Evolutionary conservation across 805 yeast genomes (phyloP), one percentile per base, ranked within the genome.

Genomic region (Ogataea pini): DNA sequence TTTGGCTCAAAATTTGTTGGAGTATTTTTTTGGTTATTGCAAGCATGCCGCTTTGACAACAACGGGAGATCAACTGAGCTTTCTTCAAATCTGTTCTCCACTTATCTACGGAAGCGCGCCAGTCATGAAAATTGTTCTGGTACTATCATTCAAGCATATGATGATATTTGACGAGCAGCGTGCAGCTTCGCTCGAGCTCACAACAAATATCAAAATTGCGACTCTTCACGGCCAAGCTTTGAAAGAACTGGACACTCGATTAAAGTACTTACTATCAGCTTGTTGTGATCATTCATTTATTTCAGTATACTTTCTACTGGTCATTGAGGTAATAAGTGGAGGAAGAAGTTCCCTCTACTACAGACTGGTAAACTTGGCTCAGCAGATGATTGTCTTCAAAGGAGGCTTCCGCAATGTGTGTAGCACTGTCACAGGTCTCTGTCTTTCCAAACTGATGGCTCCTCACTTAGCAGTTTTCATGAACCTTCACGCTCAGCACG

Each of bases 261-360:
- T 57, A 3, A 17, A 6, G 2, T 57, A 50, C 34, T 28, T 47
- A 13, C 36, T 51, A 2, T 57, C 61, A 9, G 52, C 54, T 8
- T 52, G 57, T 16, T 57, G 61, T 39, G 61, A 57, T 31, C 61
- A 57, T 34, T 48, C 61, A 7, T 16, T 57, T 4, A 18, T 56
- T 14, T 38, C 45, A 28, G 56, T 56, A n/a, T 46, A 32, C 16
- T 37, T 56, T 12, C 36, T 57, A 14, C 42, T 57, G 24, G 36
- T 40, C 0, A 51, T 57, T 6, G 60, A 57, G 38, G 41, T 39
- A 3, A 8, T 47, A 16, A 50, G 46, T 10, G 58, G 59, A 6
- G 36, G 31, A 9, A 37, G 47, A 14, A 47, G 44, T 7, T 24
- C 24, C 7, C 7, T 57, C 10, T 54, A 38, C 36, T 31, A 18